Evolutionary conservation across 805 yeast genomes (phyloP), one percentile per base, ranked within the genome.

Genomic region (Candida morakotiae): DNA sequence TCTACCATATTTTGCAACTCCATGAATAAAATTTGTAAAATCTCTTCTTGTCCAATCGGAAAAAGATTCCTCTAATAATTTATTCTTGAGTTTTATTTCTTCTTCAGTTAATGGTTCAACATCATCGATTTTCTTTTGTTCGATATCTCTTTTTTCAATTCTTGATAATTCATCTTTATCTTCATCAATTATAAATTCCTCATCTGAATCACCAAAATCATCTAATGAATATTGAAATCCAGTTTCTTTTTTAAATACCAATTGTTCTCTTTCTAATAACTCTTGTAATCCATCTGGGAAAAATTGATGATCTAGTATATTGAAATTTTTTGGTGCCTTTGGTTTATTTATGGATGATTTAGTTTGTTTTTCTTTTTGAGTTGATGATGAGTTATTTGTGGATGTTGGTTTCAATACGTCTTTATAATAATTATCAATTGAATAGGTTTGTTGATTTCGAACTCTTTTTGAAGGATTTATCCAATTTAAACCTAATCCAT

Each of bases 401-500:
- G 45, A 40, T 8, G 51, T 45, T 1, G 71, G 64, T 29, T 69
- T 69, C 46, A 83, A 60, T 23, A 82, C 82, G 51, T 83, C 89
- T 47, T 79, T 82, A 47, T 83, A 83, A 52, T 83, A 83, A 29
- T 79, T 83, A 57, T 84, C 93, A 32, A 83, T 75, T 0, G 86
- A 79, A 48, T 84, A 85, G 1, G 83, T 79, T 47, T 83, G 87
- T 44, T 84, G 89, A 45, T 83, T 84, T 45, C 89, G 64, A 52
- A 84, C 86, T 58, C 93, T 70, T 48, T 78, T 79, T 1, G 84
- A 65, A 0, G 91, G 93, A 48, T 83, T 83, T 22, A 83, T 77
- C 87, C 89, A 83, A 3, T 73, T 60, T 22, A 53, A 40, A 5
- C 52, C 55, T 20, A 52, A 40, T 4, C 51, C 54, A 23, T 67